Percentiles rank a stretch among this genome's conserved stretches.
phyloP scores from a whole-genome alignment of 169 alveolate genomes.

The Sarcocystis neurona region DNA sequence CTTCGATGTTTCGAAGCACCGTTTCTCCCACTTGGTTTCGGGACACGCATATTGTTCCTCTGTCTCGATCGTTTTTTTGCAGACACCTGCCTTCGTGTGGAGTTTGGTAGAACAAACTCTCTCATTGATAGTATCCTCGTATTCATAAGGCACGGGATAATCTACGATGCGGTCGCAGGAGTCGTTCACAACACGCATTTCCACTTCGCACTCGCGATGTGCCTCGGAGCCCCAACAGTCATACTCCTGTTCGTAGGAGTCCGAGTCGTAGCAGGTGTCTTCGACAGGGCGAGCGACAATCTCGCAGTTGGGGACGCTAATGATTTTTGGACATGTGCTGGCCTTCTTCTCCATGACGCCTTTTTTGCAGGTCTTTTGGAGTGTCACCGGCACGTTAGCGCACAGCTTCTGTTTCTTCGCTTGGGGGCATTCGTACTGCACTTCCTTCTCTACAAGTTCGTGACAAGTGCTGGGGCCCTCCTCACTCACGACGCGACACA shows the following conservation, averaged over 20 bases:
- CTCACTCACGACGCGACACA: slow-evolving; percentile 43
- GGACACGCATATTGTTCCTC: slow-evolving; percentile 64
- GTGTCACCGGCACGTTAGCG: slow-evolving; percentile 50
- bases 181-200: slow-evolving; percentile 24
- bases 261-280: slow-evolving; percentile 50
- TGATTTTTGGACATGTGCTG: slow-evolving; percentile 37
- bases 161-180: slow-evolving; percentile 40
- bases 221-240: slow-evolving; percentile 65
- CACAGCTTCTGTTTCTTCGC: slow-evolving; percentile 51
- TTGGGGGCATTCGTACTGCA: slow-evolving; percentile 59
- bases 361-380: slow-evolving; percentile 41
- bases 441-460: slow-evolving; percentile 45
- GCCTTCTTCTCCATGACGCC: slow-evolving; percentile 44
- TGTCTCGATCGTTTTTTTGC: slow-evolving; percentile 29
- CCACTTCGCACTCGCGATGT: slow-evolving; percentile 52
- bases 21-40: slow-evolving; percentile 60
- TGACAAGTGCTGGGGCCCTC: slow-evolving; percentile 33
- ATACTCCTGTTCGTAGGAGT: slow-evolving; percentile 48
- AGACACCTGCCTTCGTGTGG: slow-evolving; percentile 30
- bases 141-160: slow-evolving; percentile 44
- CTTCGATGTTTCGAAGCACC: slow-evolving; percentile 37
- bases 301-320: slow-evolving; percentile 52
- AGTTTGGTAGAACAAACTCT: slow-evolving; percentile 28
- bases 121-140: slow-evolving; percentile 48
- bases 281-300: slow-evolving; percentile 23